phyloP scores from a whole-genome alignment of 768 basidiomycete species.

The Mycena amicta region DNA sequence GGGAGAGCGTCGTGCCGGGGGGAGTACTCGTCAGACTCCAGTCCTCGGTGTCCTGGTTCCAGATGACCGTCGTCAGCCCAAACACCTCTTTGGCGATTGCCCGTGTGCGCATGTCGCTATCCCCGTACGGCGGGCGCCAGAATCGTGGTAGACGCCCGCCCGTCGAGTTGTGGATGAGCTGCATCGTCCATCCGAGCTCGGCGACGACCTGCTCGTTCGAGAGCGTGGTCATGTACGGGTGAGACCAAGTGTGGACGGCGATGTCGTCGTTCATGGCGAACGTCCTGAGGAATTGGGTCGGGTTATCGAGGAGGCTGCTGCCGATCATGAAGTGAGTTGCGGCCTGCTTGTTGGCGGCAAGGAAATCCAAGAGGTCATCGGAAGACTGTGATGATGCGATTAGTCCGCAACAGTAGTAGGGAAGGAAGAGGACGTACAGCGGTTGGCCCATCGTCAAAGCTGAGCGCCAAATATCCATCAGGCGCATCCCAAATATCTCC shows the following conservation, averaged over 20 bases:
- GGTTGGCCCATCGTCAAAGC: constrained; percentile 84
- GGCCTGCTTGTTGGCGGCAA: constrained; percentile 58
- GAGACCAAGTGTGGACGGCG: constrained; percentile 68
- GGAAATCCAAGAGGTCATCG: constrained; percentile 61
- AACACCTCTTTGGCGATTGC: constrained; percentile 51
- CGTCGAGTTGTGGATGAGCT: constrained; percentile 77
- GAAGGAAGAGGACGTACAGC: constrained; percentile 18
- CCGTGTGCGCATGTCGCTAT: constrained; percentile 54
- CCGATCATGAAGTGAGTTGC: constrained; percentile 94
- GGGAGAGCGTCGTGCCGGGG: constrained; percentile 43
- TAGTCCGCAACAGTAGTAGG: not conserved
- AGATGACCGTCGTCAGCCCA: constrained; percentile 78
- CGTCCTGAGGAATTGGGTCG: constrained; percentile 54
- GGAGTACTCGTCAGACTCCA: constrained; percentile 60
- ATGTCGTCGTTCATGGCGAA: constrained; percentile 51
- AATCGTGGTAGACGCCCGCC: constrained; percentile 71
- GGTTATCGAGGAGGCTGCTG: constrained; percentile 64
- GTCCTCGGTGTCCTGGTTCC: constrained; percentile 87
- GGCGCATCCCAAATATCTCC: constrained; percentile 82
- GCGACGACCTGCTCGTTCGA: constrained; percentile 68
- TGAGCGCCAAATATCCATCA: constrained; percentile 59
- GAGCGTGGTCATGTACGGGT: constrained; percentile 80
- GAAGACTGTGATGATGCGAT: constrained; percentile 34
- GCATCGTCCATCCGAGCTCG: constrained; percentile 82
- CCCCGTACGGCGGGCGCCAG: constrained; percentile 88